Evolutionary conservation across 257 asterid species (phyloP).

Genomic region (Anisodus tanguticus): DNA sequence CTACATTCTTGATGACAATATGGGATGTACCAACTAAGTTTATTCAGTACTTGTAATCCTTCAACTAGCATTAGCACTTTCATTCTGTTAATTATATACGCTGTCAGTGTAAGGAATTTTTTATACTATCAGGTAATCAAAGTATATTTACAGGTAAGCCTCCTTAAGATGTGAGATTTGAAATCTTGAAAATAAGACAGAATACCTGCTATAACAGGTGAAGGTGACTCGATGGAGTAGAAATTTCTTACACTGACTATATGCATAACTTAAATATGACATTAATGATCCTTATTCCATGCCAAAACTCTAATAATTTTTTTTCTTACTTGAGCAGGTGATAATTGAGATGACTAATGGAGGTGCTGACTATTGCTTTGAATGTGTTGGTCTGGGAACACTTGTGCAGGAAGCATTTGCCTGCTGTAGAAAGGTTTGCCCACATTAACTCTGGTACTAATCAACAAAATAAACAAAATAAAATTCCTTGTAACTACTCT

Average conservation of each 20-base stretch:
- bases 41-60: no score
- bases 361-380: slow-evolving; percentile 94
- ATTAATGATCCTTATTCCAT: not conserved
- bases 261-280: not conserved
- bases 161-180: not conserved
- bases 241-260: not conserved
- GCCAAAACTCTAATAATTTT: not conserved
- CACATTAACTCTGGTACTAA: not conserved
- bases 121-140: no score
- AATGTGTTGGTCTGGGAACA: slow-evolving; percentile 75
- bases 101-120: no score
- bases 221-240: not conserved
- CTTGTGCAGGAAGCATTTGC: slow-evolving; percentile 78
- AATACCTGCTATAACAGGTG: no score
- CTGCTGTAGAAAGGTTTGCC: slow-evolving; percentile 67
- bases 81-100: not conserved
- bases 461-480: not conserved
- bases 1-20: no score
- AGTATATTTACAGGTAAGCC: not conserved
- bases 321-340: slow-evolving; percentile 46
- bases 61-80: no score
- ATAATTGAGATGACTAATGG: slow-evolving; percentile 75
- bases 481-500: not conserved
- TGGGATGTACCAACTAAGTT: no score
- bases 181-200: not conserved